Evolutionary conservation across 1,284 basidiomycete species (phyloP).

Genomic region (Leccinum subrobustum): DNA sequence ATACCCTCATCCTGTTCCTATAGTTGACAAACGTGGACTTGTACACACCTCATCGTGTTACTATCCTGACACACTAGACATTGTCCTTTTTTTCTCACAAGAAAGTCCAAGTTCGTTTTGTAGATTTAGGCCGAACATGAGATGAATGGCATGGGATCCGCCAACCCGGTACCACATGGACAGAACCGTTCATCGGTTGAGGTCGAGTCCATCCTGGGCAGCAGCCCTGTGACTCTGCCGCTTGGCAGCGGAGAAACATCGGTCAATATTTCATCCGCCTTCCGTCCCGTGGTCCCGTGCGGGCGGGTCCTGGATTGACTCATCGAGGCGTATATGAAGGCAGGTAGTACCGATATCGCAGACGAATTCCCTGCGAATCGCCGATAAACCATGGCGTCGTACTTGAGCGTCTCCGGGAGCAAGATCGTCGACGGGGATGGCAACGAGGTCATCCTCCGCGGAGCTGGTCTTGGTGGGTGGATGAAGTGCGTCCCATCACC

Average conservation of each 20-base stretch:
- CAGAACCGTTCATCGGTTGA: neutral
- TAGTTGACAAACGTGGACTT: conserved; percentile 29
- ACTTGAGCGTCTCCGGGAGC: conserved; percentile 54
- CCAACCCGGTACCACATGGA: neutral
- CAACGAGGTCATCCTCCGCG: conserved; percentile 58
- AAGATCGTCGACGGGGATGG: conserved; percentile 56
- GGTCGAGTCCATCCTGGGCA: neutral
- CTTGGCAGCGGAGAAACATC: conserved; percentile 13
- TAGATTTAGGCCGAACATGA: conserved; percentile 19
- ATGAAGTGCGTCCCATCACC: conserved; percentile 50
- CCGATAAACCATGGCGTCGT: conserved; percentile 31
- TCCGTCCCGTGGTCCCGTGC: neutral
- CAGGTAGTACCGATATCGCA: neutral
- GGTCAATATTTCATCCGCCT: conserved; percentile 2
- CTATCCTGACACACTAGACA: conserved; percentile 20
- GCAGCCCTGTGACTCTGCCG: conserved; percentile 3
- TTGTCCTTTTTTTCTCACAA: conserved; percentile 14
- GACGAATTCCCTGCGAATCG: neutral
- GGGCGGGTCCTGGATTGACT: neutral
- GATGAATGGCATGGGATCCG: neutral
- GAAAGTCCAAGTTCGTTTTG: conserved; percentile 21
- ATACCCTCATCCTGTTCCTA: conserved; percentile 35
- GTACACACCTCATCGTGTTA: conserved; percentile 24
- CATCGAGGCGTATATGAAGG: conserved; percentile 10
- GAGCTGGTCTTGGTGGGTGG: conserved; percentile 71